phyloP scores from a whole-genome alignment of 306 rosid genomes.

The Fragaria ananassa region DNA sequence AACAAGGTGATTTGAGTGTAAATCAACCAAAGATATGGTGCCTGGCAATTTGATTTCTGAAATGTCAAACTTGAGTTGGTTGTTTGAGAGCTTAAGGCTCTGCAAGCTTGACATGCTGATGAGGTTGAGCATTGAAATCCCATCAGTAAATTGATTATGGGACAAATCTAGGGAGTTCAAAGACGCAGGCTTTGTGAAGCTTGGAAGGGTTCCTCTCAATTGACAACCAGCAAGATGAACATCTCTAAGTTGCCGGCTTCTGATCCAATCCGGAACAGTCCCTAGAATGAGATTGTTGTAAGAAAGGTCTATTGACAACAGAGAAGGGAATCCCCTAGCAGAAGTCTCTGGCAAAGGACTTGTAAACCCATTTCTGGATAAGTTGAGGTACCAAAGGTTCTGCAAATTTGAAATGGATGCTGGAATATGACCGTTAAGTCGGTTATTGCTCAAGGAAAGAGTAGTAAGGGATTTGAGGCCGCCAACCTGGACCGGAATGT shows the following conservation, averaged over 20 bases:
- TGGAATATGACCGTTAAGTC: conserved; percentile 65
- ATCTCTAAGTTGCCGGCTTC: conserved; percentile 61
- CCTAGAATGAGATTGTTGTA: conserved; percentile 75
- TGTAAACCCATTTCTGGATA: conserved; percentile 69
- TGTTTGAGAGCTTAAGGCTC: conserved; percentile 70
- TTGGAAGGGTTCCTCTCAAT: conserved; percentile 69
- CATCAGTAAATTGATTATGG: conserved; percentile 55
- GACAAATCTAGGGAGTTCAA: conserved; percentile 83
- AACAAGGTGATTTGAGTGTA: conserved; percentile 59
- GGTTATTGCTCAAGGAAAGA: conserved; percentile 66
- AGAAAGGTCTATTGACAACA: conserved; percentile 82
- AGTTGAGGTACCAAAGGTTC: conserved; percentile 82
- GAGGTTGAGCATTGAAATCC: conserved; percentile 52
- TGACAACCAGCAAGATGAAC: conserved; percentile 82
- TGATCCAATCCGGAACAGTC: conserved; percentile 79
- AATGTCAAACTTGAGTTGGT: conserved; percentile 66
- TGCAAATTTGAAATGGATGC: conserved; percentile 61
- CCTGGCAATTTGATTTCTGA: conserved; percentile 52
- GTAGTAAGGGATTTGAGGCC: conserved; percentile 61
- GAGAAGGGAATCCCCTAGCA: conserved; percentile 62
- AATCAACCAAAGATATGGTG: conserved; percentile 51
- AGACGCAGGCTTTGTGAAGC: conserved; percentile 51
- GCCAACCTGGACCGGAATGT: conserved; percentile 65
- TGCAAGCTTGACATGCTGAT: conserved; percentile 68
- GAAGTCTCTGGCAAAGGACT: conserved; percentile 63